These are phyloP conservation scores for Calycina herbarum DNA, from an alignment of 2,329 filamentous ascomycete species.

Conservation along the genomic window DNA sequence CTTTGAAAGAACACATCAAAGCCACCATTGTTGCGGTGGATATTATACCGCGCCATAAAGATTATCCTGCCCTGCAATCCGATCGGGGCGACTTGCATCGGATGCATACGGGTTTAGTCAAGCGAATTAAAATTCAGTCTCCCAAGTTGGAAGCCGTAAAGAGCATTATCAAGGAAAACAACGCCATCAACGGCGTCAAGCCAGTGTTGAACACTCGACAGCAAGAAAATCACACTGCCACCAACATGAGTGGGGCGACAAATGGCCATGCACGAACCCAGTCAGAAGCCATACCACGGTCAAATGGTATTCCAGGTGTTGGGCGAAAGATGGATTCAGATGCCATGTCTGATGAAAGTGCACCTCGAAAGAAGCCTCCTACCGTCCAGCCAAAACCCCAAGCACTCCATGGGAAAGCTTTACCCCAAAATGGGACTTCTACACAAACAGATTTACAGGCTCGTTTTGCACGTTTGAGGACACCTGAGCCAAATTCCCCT, in stretches of 20 bases:
- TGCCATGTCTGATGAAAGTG: slow-evolving; percentile 41
- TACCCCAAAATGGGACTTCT: slow-evolving; percentile 42
- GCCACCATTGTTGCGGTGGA: slow-evolving; percentile 78
- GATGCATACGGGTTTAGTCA: slow-evolving; percentile 51
- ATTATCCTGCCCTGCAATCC: slow-evolving; percentile 65
- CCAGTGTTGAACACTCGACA: slow-evolving; percentile 11
- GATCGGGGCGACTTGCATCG: slow-evolving; percentile 51
- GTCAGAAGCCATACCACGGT: slow-evolving; percentile 12
- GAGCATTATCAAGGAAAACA: slow-evolving; percentile 61
- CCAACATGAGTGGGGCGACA: not conserved
- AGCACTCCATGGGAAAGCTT: slow-evolving; percentile 61
- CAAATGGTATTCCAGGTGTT: slow-evolving; percentile 11
- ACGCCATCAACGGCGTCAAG: slow-evolving; percentile 57
- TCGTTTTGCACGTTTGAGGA: slow-evolving; percentile 58
- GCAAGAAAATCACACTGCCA: slow-evolving; percentile 12
- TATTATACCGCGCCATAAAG: slow-evolving; percentile 72
- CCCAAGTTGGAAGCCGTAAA: slow-evolving; percentile 58
- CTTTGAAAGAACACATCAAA: slow-evolving; percentile 81
- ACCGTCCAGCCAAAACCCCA: slow-evolving; percentile 66
- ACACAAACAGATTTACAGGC: slow-evolving; percentile 51
- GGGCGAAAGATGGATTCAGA: not conserved
- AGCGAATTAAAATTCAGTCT: slow-evolving; percentile 50
- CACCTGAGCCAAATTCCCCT: slow-evolving; percentile 38
- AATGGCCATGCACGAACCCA: slow-evolving; percentile 24
- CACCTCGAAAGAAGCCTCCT: slow-evolving; percentile 38